Base-by-base conservation (phyloP, 1,139 yeast genomes). In the Taiozyma onychis region DNA sequence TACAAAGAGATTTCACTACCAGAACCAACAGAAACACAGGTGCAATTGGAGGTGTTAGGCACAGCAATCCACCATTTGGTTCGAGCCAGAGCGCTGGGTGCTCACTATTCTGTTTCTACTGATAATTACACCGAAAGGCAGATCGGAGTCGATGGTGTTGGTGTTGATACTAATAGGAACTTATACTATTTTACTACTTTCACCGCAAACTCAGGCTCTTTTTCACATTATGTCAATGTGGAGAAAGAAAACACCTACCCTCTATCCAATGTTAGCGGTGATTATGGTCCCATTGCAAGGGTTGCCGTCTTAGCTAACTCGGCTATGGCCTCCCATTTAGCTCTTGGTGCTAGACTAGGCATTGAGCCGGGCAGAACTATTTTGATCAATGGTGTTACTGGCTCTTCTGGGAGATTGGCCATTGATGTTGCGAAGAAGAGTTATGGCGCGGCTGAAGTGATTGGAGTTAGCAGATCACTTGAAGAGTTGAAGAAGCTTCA, bases 111-210 rank as follows among this genome's bases (percentile, higher is more conserved):
- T 3, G 46, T 44, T 1, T 10, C 28, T 5, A 6, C 35, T 14
- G 39, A 21, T n/a, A 10, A 16, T n/a, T 13, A 8, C 13, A 3
- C 21, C 2, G 48, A 39, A 3, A n/a, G n/a, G 4, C 43, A 22
- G 7, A 39, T 51, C 11, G 54, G 54, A n/a, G 52, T 51, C 34
- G 54, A 51, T 35, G 54, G 54, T 34, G 54, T 49, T n/a, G 54
- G 54, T 10, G 9, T 21, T 5, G 41, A 24, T 6, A 21, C 30
- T 4, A 21, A 18, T 5, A 16, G 30, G 7, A 21, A 46, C 28
- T 13, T 47, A 6, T 34, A 26, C 26, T 51, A 44, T 11, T 51
- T 49, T 44, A 35, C 44, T 6, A n/a, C 44, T 1, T 45, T 51
- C 22, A 45, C 27, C 1, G n/a, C 50, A 7, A 45, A 46, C 14